phyloP scores from a whole-genome alignment of 331 rosid species.

The Dryas integrifolia region DNA sequence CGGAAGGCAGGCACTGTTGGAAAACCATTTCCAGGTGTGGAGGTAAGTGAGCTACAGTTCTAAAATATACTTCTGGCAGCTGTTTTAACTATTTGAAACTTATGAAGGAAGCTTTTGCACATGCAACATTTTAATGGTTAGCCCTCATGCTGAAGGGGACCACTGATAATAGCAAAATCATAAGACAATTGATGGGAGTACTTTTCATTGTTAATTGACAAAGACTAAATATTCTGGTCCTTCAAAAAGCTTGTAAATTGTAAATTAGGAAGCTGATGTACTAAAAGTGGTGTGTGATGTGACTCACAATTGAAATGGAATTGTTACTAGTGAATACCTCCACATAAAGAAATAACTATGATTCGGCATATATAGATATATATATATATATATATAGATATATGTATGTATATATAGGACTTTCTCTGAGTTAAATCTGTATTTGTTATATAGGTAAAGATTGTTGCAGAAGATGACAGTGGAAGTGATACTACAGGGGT shows the following conservation, averaged over 20 bases:
- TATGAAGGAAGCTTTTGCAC: neutral
- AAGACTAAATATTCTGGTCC: neutral
- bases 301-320: constrained; percentile 8
- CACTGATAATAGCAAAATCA: constrained; percentile 1
- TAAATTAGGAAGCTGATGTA: neutral
- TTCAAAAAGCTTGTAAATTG: neutral
- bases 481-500: constrained; percentile 22
- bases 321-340: constrained; percentile 1
- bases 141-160: neutral
- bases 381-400: neutral
- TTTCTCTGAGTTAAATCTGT: constrained; percentile 1
- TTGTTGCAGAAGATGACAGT: constrained; percentile 46
- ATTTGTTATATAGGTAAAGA: constrained; percentile 51
- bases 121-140: neutral
- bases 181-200: neutral
- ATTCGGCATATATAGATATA: neutral
- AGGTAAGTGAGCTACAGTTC: constrained; percentile 52
- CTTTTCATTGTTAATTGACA: neutral
- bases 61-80: neutral
- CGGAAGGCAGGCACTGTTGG: constrained; percentile 92
- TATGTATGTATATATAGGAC: neutral
- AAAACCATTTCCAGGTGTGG: constrained; percentile 84
- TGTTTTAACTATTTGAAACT: neutral
- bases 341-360: constrained; percentile 2
- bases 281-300: neutral